Percentiles rank a stretch among this genome's conserved stretches.
Conservation (phyloP, 2,329 filamentous ascomycete genomes). For the Macrophomina tecta region DNA sequence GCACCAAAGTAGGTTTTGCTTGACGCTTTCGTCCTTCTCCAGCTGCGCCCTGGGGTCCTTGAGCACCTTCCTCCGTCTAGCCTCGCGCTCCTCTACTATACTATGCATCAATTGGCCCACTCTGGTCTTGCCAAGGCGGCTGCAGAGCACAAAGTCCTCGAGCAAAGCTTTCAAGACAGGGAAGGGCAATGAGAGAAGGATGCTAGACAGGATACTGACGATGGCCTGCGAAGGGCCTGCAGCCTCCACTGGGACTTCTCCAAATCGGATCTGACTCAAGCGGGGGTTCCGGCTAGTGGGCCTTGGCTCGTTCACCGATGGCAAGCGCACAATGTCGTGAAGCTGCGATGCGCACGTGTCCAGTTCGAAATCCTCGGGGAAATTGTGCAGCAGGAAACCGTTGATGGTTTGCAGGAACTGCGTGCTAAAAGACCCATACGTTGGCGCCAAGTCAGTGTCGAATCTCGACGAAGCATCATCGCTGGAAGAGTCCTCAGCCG, state of each 20-base stretch:
- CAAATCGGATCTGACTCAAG: conserved; percentile 71
- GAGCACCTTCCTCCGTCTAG: conserved; percentile 42
- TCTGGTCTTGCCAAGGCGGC: conserved; percentile 47
- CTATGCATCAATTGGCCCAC: conserved; percentile 49
- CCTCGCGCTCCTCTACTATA: conserved; percentile 53
- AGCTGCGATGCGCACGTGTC: conserved; percentile 57
- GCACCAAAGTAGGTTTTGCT: conserved; percentile 40
- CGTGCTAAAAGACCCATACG: conserved; percentile 62
- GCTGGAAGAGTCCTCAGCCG: conserved; percentile 37
- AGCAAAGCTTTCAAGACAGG: conserved; percentile 69
- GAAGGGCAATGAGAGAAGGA: conserved; percentile 74
- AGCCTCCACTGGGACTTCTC: conserved; percentile 63
- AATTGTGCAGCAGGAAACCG: conserved; percentile 65
- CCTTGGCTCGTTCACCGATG: conserved; percentile 43
- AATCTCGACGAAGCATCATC: conserved; percentile 35
- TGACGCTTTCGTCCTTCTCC: conserved; percentile 32
- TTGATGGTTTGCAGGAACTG: conserved; percentile 62
- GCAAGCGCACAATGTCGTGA: conserved; percentile 56
- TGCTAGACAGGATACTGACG: conserved; percentile 64
- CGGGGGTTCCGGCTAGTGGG: conserved; percentile 56
- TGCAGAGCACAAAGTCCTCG: conserved; percentile 64
- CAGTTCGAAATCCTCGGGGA: conserved; percentile 66
- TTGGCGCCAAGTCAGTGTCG: conserved; percentile 30
- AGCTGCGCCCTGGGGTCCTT: conserved; percentile 36
- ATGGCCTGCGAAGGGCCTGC: conserved; percentile 46